Base-by-base conservation (phyloP, 495 filamentous ascomycete species). In the Hypoxylon cercidicola region DNA sequence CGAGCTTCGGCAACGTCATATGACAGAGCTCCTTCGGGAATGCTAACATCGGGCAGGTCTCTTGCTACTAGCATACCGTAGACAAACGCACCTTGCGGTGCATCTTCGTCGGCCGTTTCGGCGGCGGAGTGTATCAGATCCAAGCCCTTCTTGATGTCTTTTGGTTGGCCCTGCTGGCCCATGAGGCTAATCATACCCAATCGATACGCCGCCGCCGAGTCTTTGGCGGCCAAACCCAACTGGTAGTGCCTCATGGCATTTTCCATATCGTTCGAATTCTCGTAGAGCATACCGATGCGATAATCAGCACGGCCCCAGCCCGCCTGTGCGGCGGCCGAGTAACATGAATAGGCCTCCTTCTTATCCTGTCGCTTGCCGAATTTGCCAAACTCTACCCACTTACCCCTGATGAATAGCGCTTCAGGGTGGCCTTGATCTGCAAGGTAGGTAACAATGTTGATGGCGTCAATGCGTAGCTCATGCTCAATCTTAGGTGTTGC, bases 361-460 rank as follows among this genome's bases (percentile, higher is more conserved):
- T 96, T 97, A 79, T 98, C 94, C 59, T 90, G 80, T 16, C 90
- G 87, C 64, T 86, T 86, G 18, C 91, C 92, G 75, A 97, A 98
- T 75, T 97, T 97, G 58, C 95, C 95, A 79, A 98, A 98, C 75
- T 99, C 95, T 30, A 97, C 82, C 96, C 95, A 98, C 85, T 95
- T 97, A 54, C 91, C 92, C 74, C 88, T 88, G 81, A 99, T 92
- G 72, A 97, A 98, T 65, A 93, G 89, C 4, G 96, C 95, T 71
- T 94, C 93, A 46, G 95, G 95, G 68, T 99, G 95, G 61, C 88
- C 87, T 76, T 99, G 95, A 35, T 91, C 90, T 19, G 94, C 90
- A 23, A 99, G 81, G 73, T 97, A 97, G 55, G 82, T 83, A 48
- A 97, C 89, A 58, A 99, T 92, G 69, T 91, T 97, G 75, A 97